These are phyloP conservation scores for Fusarium austroafricanum DNA, from an alignment of 2,329 filamentous ascomycete species.

Conservation along the genomic window DNA sequence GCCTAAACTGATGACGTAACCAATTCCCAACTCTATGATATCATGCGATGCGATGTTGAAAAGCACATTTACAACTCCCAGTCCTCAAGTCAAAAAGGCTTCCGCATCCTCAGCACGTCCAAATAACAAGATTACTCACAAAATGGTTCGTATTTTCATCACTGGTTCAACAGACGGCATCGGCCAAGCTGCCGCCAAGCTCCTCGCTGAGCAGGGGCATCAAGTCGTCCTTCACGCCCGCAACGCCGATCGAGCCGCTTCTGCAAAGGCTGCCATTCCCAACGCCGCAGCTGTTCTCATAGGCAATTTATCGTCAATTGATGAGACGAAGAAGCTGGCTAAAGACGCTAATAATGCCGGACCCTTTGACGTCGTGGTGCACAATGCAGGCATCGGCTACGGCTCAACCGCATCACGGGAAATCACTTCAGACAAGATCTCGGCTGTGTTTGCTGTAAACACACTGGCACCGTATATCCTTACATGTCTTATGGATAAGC, in stretches of 20 bases:
- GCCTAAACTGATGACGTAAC: constrained; percentile 10
- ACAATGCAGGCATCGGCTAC: constrained; percentile 39
- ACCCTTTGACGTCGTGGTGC: constrained; percentile 34
- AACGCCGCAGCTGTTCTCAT: constrained; percentile 27
- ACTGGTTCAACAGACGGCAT: constrained; percentile 40
- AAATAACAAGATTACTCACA: fast-evolving
- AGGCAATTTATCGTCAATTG: constrained; percentile 26
- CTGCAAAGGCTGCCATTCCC: constrained; percentile 24
- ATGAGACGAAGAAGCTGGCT: constrained; percentile 34
- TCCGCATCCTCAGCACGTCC: fast-evolving
- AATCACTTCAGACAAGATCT: constrained; percentile 27
- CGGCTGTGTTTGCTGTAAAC: constrained; percentile 37
- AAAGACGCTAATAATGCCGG: constrained; percentile 29
- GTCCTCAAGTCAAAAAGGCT: neutral
- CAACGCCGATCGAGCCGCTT: constrained; percentile 34
- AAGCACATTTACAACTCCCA: no score
- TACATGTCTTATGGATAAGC: constrained; percentile 33
- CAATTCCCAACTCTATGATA: constrained; percentile 1
- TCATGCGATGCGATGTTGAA: constrained; percentile 4
- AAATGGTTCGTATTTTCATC: constrained; percentile 39
- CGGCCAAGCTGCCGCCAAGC: constrained; percentile 33
- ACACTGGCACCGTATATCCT: constrained; percentile 36
- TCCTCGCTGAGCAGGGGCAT: constrained; percentile 34
- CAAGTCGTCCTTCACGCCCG: constrained; percentile 35
- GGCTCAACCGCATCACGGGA: constrained; percentile 19